Conservation (phyloP, 1,284 basidiomycete species). For the Leccinum proliferum region DNA sequence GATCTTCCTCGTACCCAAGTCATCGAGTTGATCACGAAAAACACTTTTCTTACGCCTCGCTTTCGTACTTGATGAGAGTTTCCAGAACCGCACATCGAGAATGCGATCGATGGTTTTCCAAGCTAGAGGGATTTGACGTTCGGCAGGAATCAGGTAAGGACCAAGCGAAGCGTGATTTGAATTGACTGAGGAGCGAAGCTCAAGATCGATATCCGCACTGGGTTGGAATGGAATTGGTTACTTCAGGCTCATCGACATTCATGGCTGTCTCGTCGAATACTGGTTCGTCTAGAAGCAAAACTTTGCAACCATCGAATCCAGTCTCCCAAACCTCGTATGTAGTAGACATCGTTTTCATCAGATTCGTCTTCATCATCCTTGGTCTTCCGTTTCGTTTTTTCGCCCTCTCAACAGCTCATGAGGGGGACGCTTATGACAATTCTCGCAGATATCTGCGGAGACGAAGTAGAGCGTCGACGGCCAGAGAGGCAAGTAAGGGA, state of each 20-base stretch:
- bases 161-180: conserved; percentile 18
- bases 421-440: conserved; percentile 58
- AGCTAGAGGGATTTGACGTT: conserved; percentile 59
- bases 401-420: conserved; percentile 45
- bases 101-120: conserved; percentile 83
- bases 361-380: conserved; percentile 33
- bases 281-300: conserved; percentile 56
- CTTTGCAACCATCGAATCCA: conserved; percentile 81
- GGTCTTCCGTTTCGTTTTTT: conserved; percentile 37
- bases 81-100: conserved; percentile 69
- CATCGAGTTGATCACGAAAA: conserved; percentile 30
- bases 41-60: conserved; percentile 20
- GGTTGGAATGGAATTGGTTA: conserved; percentile 31
- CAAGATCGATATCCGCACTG: conserved; percentile 32
- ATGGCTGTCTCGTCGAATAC: conserved; percentile 30
- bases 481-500: too few species aligned
- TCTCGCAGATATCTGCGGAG: conserved; percentile 50
- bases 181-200: conserved; percentile 28
- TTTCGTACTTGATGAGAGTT: conserved; percentile 7
- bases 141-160: conserved; percentile 48
- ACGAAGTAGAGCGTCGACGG: too few species aligned
- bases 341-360: conserved; percentile 53
- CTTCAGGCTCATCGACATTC: conserved; percentile 28
- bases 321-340: conserved; percentile 57
- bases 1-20: conserved; percentile 79